Percentiles rank a stretch among this genome's conserved stretches.
Conservation (phyloP, 2,329 filamentous ascomycete species). For the Xylariales sp. region DNA sequence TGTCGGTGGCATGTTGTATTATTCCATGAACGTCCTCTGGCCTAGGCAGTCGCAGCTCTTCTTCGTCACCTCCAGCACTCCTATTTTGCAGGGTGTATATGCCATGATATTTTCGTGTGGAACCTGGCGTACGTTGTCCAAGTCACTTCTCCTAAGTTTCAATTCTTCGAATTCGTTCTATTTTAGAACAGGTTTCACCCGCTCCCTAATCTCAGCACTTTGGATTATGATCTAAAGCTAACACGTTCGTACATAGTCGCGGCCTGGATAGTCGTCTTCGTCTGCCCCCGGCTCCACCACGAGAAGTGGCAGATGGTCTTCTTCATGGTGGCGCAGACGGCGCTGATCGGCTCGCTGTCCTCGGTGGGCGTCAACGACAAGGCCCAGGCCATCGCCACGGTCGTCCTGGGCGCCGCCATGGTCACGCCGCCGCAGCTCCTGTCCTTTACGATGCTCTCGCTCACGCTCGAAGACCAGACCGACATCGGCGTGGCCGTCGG, state of each 20-base stretch:
- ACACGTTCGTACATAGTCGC: conserved; percentile 6
- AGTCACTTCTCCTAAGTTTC: no score
- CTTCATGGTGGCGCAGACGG: conserved; percentile 28
- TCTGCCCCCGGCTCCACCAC: conserved; percentile 25
- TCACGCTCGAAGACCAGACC: conserved; percentile 27
- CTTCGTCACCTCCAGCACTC: conserved; percentile 16
- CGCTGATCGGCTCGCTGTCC: conserved; percentile 28
- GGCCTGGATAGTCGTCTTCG: conserved; percentile 21
- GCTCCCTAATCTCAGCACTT: no score
- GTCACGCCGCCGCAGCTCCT: conserved; percentile 27
- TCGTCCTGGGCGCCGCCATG: conserved; percentile 23
- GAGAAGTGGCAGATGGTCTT: conserved; percentile 30
- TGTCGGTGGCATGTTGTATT: conserved; percentile 25
- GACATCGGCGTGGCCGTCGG: conserved; percentile 31
- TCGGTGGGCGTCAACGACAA: conserved; percentile 25
- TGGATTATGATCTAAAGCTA: not conserved
- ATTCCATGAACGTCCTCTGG: conserved; percentile 26
- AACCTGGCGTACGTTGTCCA: conserved; percentile 17
- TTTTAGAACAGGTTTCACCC: no score
- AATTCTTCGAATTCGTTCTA: no score
- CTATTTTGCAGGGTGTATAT: conserved; percentile 21
- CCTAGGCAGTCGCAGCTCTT: conserved; percentile 21
- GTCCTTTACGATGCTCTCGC: conserved; percentile 28
- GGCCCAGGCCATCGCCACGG: conserved; percentile 27
- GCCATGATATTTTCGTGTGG: conserved; percentile 23